Evolutionary conservation across 352 stramenopile species (phyloP).

Genomic region (Pythium brassicae): DNA sequence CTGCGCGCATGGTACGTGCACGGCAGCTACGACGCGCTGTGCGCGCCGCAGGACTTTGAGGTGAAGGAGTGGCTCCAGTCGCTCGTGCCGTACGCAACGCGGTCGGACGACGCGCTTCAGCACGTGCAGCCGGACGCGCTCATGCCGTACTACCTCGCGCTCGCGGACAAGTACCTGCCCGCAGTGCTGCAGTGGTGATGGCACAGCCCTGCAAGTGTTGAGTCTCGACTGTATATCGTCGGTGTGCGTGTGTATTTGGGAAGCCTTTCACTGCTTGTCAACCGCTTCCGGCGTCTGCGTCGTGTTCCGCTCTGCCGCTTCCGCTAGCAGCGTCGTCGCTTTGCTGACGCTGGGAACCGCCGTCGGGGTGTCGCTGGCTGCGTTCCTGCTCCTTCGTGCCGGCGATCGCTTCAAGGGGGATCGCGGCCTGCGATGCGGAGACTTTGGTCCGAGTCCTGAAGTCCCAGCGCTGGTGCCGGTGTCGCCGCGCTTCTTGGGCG

Average conservation of each 20-base stretch:
- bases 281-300: not conserved
- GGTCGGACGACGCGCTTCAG: conserved; percentile 38
- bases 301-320: not conserved
- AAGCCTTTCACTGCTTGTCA: not conserved
- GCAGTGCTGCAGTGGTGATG: conserved; percentile 67
- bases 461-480: not conserved
- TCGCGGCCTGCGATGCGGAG: not conserved
- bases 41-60: conserved; percentile 38
- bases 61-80: conserved; percentile 68
- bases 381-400: not conserved
- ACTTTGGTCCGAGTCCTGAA: not conserved
- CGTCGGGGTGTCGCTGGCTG: not conserved
- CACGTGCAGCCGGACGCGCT: conserved; percentile 26
- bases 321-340: conserved; percentile 5
- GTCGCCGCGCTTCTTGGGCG: conserved; percentile 9
- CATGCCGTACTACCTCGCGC: conserved; percentile 62
- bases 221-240: not conserved
- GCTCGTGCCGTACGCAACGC: conserved; percentile 28
- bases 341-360: not conserved
- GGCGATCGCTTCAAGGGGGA: conserved; percentile 7
- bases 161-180: conserved; percentile 74
- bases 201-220: not conserved
- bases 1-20: conserved; percentile 64
- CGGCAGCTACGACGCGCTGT: conserved; percentile 48
- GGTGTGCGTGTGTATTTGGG: not conserved